phyloP scores from a whole-genome alignment of 805 yeast genomes.

The Suhomyces kilbournensis region DNA sequence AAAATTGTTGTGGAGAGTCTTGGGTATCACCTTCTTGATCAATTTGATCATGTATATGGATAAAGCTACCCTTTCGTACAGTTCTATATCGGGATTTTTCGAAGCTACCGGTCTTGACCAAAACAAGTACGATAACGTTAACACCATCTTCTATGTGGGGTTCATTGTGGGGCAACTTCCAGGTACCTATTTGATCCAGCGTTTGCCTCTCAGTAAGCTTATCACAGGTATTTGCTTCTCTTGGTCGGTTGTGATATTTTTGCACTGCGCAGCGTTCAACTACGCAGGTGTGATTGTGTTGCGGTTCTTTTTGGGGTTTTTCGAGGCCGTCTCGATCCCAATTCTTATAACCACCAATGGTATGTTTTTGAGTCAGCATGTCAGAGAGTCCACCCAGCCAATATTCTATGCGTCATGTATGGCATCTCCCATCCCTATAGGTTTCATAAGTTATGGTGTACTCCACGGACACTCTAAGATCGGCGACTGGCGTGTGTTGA shows the following conservation, averaged over 20 bases:
- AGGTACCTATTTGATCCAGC: slow-evolving; percentile 43
- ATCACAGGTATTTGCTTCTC: slow-evolving; percentile 32
- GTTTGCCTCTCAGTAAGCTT: slow-evolving; percentile 39
- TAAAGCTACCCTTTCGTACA: slow-evolving; percentile 49
- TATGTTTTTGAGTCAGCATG: slow-evolving; percentile 45
- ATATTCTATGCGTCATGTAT: slow-evolving; percentile 51
- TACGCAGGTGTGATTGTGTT: slow-evolving; percentile 46
- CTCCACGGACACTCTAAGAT: slow-evolving; percentile 20
- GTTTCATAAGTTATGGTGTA: slow-evolving; percentile 45
- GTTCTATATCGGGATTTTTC: slow-evolving; percentile 47
- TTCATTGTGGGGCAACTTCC: slow-evolving; percentile 46
- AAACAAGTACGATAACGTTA: slow-evolving; percentile 44
- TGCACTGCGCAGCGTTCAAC: slow-evolving; percentile 44
- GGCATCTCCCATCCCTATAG: slow-evolving; percentile 51
- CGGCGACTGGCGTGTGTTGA: slow-evolving; percentile 52
- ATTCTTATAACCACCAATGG: slow-evolving; percentile 45
- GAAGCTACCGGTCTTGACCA: slow-evolving; percentile 45
- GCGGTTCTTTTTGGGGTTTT: slow-evolving; percentile 51
- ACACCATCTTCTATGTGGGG: slow-evolving; percentile 54
- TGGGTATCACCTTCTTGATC: slow-evolving; percentile 33
- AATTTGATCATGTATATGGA: slow-evolving; percentile 47
- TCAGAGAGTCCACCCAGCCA: slow-evolving; percentile 52
- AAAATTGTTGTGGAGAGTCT: slow-evolving; percentile 35
- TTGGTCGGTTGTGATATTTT: slow-evolving; percentile 48
- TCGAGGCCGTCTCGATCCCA: slow-evolving; percentile 24